Evolutionary conservation across 257 asterid genomes (phyloP).

Genomic region (Solanum boliviense): DNA sequence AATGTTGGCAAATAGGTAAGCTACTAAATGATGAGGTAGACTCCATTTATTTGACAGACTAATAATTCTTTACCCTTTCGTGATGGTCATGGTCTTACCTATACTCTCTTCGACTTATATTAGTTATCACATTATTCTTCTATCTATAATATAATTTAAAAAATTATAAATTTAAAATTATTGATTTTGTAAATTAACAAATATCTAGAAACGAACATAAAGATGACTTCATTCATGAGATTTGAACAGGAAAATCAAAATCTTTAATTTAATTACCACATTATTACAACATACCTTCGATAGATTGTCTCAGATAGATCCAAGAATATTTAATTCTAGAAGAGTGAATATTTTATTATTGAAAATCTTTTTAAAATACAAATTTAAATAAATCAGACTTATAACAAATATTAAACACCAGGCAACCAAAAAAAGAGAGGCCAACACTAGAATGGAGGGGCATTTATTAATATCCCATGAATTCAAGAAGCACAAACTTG

Average conservation of each 20-base stretch:
- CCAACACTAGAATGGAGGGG: background rate
- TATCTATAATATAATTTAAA: too few relatives aligned
- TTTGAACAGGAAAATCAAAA: too few relatives aligned
- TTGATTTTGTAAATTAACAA: too few relatives aligned
- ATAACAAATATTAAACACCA: background rate
- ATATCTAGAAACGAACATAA: too few relatives aligned
- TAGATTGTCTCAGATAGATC: too few relatives aligned
- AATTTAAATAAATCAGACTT: background rate
- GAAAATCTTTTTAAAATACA: too few relatives aligned
- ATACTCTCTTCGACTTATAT: background rate
- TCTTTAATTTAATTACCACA: too few relatives aligned
- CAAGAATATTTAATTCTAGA: too few relatives aligned
- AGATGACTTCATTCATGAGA: too few relatives aligned
- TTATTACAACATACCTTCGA: background rate
- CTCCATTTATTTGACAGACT: slow-evolving; percentile 8
- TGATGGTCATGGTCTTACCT: background rate
- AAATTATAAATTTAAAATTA: too few relatives aligned
- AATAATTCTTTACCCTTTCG: background rate
- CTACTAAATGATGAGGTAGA: slow-evolving; percentile 1
- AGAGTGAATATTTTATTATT: too few relatives aligned
- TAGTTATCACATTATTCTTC: background rate
- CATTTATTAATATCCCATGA: background rate
- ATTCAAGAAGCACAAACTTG: background rate
- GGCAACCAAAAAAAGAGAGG: too few relatives aligned
- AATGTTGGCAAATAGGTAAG: slow-evolving; percentile 12